Evolutionary conservation across 352 stramenopile species (phyloP), one percentile per base, ranked within the genome.

Genomic region (Phytophthora meadii): DNA sequence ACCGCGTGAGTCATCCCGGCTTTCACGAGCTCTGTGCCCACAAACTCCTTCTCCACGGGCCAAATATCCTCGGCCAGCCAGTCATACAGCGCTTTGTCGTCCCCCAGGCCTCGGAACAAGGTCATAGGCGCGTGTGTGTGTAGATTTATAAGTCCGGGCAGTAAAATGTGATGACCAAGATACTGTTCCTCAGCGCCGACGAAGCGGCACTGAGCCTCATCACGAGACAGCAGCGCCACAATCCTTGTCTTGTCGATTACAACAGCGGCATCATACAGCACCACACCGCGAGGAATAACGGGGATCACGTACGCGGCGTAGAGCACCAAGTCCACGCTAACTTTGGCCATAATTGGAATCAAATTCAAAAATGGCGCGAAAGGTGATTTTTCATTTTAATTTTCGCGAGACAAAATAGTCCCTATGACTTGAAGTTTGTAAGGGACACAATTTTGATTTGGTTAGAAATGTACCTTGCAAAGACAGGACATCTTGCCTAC

Each of bases 71-170:
- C 64, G 28, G 42, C 63, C 15, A 97, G 72, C 90, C 90, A 97
- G 60, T 94, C 81, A 30, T 76, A 83, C 32, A 97, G 71, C 36
- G 64, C 67, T 65, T 95, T 94, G 74, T 97, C 90, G 61, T 96
- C 90, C 15, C 80, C 80, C n/a, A 97, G 83, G 5, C 88, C 90
- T 24, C 89, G 87, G 40, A 97, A 72, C 34, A 95, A 75, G 52
- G 84, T 92, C 87, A 97, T 95, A 32, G 88, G 72, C 15, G 88
- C 74, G 57, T 97, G 90, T 46, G 89, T 93, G 74, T 97, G 90
- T 62, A 81, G 70, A 56, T 97, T 97, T 27, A 97, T 77, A 25
- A 97, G 77, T 4, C 90, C 90, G 0, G 90, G 90, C 55, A 90
- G 82, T 12, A 97, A 59, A 25, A 94, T 92, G 72, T 94, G 86